Percentiles rank a stretch among this genome's conserved stretches.
Conservation (phyloP, 2,329 filamentous ascomycete genomes). For the Leptographium galeiforme region DNA sequence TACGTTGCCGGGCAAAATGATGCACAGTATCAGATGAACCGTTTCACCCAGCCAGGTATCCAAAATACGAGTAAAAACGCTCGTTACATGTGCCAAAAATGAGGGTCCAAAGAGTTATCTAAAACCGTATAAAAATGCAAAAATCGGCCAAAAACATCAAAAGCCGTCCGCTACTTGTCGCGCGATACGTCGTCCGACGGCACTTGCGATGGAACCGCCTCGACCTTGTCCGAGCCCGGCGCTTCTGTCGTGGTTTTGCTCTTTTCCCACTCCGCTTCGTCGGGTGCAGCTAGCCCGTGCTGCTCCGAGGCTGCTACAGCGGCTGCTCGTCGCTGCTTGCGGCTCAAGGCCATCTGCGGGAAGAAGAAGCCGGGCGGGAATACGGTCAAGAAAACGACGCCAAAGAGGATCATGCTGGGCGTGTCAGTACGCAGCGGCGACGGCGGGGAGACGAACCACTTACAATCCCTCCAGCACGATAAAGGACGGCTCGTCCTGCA, state of each 20-base stretch:
- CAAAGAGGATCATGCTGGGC: constrained; percentile 33
- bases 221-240: neutral
- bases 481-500: constrained; percentile 48
- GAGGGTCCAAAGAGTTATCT: neutral
- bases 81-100: neutral
- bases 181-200: neutral
- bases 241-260: neutral
- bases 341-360: constrained; percentile 32
- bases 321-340: constrained; percentile 5
- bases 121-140: neutral
- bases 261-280: neutral
- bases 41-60: no score
- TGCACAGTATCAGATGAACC: no score
- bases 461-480: constrained; percentile 43
- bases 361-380: constrained; percentile 43
- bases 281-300: neutral
- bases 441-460: no score
- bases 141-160: neutral
- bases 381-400: constrained; percentile 32
- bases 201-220: neutral
- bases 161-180: neutral
- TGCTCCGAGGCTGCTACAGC: neutral
- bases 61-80: no score
- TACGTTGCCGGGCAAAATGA: no score
- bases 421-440: neutral